phyloP scores from a whole-genome alignment of 768 basidiomycete species.

The Trametes maxima region DNA sequence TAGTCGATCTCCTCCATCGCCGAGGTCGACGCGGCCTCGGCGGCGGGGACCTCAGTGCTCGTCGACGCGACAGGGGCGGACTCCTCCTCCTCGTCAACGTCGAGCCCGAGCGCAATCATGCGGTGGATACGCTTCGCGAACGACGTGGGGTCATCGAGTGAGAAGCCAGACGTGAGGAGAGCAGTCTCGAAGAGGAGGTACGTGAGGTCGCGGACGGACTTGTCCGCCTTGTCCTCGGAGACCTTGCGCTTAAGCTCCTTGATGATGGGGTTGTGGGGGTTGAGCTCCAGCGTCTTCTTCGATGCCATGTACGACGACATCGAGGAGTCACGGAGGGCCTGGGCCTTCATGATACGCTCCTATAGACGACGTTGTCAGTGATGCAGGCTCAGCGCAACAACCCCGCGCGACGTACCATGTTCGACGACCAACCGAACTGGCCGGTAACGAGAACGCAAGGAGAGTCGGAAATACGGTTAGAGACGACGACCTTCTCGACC shows the following conservation, averaged over 20 bases:
- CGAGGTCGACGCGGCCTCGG: constrained; percentile 67
- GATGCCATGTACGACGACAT: constrained; percentile 99
- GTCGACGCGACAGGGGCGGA: constrained; percentile 46
- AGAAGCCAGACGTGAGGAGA: constrained; percentile 92
- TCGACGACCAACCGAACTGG: constrained; percentile 99
- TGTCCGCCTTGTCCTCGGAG: constrained; percentile 96
- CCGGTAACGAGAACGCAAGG: constrained; percentile 98
- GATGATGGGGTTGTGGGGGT: constrained; percentile 89
- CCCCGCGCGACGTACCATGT: constrained; percentile 69
- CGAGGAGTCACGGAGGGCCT: constrained; percentile 92
- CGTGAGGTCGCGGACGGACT: constrained; percentile 96
- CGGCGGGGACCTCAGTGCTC: constrained; percentile 51
- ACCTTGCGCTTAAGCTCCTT: constrained; percentile 97
- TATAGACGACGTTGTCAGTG: constrained; percentile 30
- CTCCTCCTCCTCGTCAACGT: constrained; percentile 81
- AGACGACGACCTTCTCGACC: constrained; percentile 98
- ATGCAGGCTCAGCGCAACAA: not conserved
- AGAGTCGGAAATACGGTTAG: constrained; percentile 96
- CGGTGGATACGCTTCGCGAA: constrained; percentile 97
- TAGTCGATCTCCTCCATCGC: constrained; percentile 99
- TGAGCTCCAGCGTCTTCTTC: constrained; percentile 97
- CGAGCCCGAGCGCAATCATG: constrained; percentile 93
- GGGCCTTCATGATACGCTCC: constrained; percentile 99
- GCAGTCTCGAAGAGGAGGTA: constrained; percentile 97
- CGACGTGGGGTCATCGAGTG: constrained; percentile 91